These are phyloP conservation scores for Silene latifolia DNA, from an alignment of 148 eudicot genomes.

Conservation along the genomic window DNA sequence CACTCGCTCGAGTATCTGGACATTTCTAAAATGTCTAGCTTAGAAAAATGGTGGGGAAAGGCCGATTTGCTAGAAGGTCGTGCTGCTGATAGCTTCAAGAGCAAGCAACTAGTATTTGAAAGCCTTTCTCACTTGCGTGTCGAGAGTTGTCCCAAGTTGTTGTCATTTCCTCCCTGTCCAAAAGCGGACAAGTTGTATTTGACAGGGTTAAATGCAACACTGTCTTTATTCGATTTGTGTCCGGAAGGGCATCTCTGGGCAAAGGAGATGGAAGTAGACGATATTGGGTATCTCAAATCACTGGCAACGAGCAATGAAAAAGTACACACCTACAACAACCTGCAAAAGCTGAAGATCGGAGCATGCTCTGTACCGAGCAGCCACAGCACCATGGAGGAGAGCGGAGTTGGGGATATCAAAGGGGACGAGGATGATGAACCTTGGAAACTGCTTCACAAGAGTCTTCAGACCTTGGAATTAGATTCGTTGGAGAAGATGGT, in stretches of 20 bases:
- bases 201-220: background rate
- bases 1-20: conserved; percentile 17
- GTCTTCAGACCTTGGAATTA: conserved; percentile 13
- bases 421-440: background rate
- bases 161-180: conserved; percentile 17
- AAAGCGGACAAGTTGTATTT: background rate
- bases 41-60: conserved; percentile 25
- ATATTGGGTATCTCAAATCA: background rate
- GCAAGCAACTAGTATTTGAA: conserved; percentile 4
- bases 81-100: background rate
- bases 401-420: background rate
- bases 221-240: background rate
- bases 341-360: background rate
- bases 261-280: background rate
- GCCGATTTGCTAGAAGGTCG: background rate
- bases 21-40: background rate
- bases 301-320: background rate
- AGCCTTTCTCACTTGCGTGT: background rate
- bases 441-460: conserved; percentile 16
- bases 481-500: background rate
- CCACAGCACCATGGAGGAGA: background rate
- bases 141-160: conserved; percentile 3
- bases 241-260: background rate
- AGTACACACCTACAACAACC: background rate
- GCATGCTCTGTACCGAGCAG: background rate